Conservation (phyloP, 768 basidiomycete species). For the Dentipellis sp. region DNA sequence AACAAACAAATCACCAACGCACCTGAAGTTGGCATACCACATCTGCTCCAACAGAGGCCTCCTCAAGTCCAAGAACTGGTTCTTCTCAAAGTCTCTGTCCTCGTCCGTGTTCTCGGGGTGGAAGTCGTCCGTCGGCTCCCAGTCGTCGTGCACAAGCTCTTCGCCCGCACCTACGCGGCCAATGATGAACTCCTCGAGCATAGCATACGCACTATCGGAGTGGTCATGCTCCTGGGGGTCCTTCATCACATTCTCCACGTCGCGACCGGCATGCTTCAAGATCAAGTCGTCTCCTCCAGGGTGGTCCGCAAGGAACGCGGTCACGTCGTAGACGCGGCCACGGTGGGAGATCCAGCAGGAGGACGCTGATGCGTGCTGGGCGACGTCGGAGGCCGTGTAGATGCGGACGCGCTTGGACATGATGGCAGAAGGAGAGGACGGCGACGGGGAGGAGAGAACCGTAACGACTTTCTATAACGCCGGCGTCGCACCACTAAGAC, state of each 20-base stretch:
- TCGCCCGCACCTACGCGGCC: conserved; percentile 75
- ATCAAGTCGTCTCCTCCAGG: conserved; percentile 94
- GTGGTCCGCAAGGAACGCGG: conserved; percentile 77
- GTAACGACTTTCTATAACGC: neutral
- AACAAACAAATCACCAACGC: conserved; percentile 12
- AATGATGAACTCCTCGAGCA: conserved; percentile 82
- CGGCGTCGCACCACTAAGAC: neutral
- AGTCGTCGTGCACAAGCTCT: conserved; percentile 75
- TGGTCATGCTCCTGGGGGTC: conserved; percentile 79
- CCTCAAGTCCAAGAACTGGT: conserved; percentile 84
- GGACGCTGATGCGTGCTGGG: conserved; percentile 41
- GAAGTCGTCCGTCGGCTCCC: conserved; percentile 86
- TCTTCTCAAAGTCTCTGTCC: conserved; percentile 75
- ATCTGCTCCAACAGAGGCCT: conserved; percentile 82
- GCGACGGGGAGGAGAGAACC: conserved; percentile 1
- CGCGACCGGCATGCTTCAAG: conserved; percentile 73
- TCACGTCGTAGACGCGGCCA: conserved; percentile 87
- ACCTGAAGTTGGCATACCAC: conserved; percentile 82
- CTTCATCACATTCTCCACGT: conserved; percentile 75
- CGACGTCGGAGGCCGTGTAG: conserved; percentile 68
- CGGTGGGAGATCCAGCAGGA: conserved; percentile 80
- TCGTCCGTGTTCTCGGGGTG: conserved; percentile 85
- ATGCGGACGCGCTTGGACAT: conserved; percentile 65
- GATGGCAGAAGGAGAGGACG: conserved; percentile 15
- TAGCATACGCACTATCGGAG: conserved; percentile 83